These are phyloP conservation scores for Nephelium lappaceum DNA, from an alignment of 345 rosid genomes.

Conservation along the genomic window DNA sequence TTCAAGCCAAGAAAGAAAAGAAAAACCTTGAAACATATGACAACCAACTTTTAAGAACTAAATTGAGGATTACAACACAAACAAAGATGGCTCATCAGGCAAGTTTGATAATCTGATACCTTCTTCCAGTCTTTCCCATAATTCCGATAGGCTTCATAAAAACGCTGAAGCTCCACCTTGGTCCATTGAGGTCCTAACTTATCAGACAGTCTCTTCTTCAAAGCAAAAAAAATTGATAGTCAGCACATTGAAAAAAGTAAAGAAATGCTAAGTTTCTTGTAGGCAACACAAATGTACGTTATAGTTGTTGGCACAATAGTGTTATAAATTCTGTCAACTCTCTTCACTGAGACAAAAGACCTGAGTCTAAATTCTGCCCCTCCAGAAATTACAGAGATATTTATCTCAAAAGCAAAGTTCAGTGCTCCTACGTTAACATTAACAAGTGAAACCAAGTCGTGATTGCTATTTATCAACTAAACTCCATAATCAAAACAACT, in stretches of 20 bases:
- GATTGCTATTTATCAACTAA: neutral
- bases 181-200: constrained; percentile 95
- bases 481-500: neutral
- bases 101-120: constrained; percentile 39
- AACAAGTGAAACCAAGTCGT: constrained; percentile 6
- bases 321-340: neutral
- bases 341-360: neutral
- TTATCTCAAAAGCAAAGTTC: neutral
- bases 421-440: neutral
- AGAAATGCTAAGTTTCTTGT: constrained; percentile 6
- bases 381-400: neutral
- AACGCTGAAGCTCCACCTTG: constrained; percentile 77
- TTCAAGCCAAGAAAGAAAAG: constrained; percentile 4
- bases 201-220: constrained; percentile 81
- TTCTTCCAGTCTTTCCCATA: constrained; percentile 92
- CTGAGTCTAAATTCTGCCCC: neutral
- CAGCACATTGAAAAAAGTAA: neutral
- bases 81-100: neutral
- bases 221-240: constrained; percentile 24
- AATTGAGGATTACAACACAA: neutral
- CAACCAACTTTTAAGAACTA: neutral
- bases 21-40: neutral
- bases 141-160: constrained; percentile 82
- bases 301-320: neutral
- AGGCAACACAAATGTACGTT: constrained; percentile 14